Percentiles rank a stretch among this genome's conserved stretches.
phyloP scores from a whole-genome alignment of 345 rosid genomes.

The Reutealis trisperma region DNA sequence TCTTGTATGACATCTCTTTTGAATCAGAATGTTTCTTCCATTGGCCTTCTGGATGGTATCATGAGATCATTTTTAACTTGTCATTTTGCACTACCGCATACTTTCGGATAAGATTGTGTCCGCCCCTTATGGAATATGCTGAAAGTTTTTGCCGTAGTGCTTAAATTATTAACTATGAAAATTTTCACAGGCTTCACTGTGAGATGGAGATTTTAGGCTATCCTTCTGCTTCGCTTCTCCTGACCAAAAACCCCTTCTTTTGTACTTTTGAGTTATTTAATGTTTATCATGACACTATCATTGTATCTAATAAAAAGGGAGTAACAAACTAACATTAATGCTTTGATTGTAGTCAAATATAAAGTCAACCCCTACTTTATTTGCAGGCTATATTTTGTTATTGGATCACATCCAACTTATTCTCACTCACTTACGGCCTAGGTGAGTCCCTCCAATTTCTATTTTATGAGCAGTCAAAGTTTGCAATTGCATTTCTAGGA shows the following conservation, averaged over 20 bases:
- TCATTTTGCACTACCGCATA: neutral
- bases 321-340: no score
- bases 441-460: constrained; percentile 47
- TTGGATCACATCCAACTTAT: constrained; percentile 83
- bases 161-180: neutral
- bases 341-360: neutral
- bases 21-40: neutral
- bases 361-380: neutral
- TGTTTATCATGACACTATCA: neutral
- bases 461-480: neutral
- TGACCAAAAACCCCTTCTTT: no score
- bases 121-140: neutral
- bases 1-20: neutral
- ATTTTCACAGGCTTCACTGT: neutral
- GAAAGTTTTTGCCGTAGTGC: neutral
- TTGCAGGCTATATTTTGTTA: constrained; percentile 91
- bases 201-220: neutral
- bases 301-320: neutral
- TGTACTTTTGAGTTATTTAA: neutral
- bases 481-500: neutral
- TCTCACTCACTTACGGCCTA: constrained; percentile 68
- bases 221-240: neutral
- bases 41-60: no score
- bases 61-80: no score
- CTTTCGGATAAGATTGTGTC: neutral